Evolutionary conservation across 2,329 filamentous ascomycete species (phyloP), one percentile per base, ranked within the genome.

Genomic region (Phyllachora maydis): DNA sequence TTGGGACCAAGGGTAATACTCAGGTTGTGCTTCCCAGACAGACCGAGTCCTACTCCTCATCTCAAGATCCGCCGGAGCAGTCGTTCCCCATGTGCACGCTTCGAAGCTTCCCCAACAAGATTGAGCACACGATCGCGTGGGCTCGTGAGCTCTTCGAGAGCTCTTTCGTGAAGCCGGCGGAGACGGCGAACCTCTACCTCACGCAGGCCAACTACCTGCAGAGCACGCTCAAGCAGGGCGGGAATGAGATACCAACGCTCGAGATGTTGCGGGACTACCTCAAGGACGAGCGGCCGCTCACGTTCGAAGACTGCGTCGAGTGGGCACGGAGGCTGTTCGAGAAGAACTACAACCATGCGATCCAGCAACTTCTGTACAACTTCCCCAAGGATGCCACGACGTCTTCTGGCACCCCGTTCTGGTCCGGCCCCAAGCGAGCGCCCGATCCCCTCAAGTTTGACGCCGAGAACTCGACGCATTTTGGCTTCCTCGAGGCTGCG

Each of bases 51-150:
- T 98, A 98, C 55, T 93, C 88, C 1, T 62, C 57, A 4, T 95
- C 88, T 11, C 85, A 93, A 45, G 90, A 98, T 45, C 88, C 88
- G 1, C 88, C 88, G 0, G 90, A 98, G 59, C 82, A 93, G 54
- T 91, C 88, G 1, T 95, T 98, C 62, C 88, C 88, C 1, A 95
- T 95, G 83, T 98, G 88, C 49, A 95, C 88, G 4, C 63, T 98
- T 31, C 70, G 79, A 42, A 93, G 83, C 49, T 98, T 98, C 59
- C 88, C 88, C 28, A 98, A 98, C 59, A 75, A 75, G 40, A 98
- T 98, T 39, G 83, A 98, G 52, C 88, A 98, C 49, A 95, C 88
- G 1, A 98, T 98, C 45, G 88, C 88, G 3, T 98, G 88, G 88
- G 74, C 83, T 18, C 79, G 90, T 39, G 88, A 95, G 46, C 65